Percentiles rank a stretch among this genome's conserved stretches.
Conservation (phyloP, 2,329 filamentous ascomycete genomes). For the Tolypocladium paradoxum region DNA sequence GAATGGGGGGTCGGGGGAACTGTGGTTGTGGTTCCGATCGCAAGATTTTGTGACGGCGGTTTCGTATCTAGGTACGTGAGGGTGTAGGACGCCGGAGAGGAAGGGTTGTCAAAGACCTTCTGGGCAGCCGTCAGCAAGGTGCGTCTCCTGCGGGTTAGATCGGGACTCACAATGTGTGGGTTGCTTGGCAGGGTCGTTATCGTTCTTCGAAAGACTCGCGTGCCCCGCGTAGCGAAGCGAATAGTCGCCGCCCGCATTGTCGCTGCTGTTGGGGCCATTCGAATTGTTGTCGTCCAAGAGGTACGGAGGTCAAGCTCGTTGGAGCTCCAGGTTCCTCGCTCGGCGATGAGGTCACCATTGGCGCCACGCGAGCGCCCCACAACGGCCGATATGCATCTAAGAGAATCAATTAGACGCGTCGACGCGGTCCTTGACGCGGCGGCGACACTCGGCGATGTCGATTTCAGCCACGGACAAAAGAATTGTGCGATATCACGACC, state of each 20-base stretch:
- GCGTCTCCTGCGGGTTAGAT: neutral
- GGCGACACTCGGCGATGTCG: neutral
- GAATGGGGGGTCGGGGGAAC: constrained; percentile 51
- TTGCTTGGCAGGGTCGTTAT: constrained; percentile 40
- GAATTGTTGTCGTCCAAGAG: neutral
- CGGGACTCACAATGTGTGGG: constrained; percentile 38
- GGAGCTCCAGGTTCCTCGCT: neutral
- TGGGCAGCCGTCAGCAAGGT: constrained; percentile 17
- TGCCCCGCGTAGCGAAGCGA: constrained; percentile 12
- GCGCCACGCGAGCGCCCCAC: neutral
- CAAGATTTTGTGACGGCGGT: constrained; percentile 41
- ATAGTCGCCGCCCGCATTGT: constrained; percentile 15
- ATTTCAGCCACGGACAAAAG: neutral
- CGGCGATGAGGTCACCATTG: constrained; percentile 20
- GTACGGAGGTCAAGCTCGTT: neutral
- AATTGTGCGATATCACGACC: neutral
- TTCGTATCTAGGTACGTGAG: constrained; percentile 49
- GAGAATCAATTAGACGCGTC: constrained; percentile 28
- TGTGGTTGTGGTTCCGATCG: constrained; percentile 47
- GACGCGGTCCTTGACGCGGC: constrained; percentile 16
- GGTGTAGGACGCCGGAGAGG: constrained; percentile 35
- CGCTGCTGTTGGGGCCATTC: neutral
- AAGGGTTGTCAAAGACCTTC: constrained; percentile 46
- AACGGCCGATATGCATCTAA: constrained; percentile 15
- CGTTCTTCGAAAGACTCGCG: constrained; percentile 14